Evolutionary conservation across 2,329 filamentous ascomycete genomes (phyloP), one percentile per base, ranked within the genome.

Genomic region (Drechslerella stenobrocha): DNA sequence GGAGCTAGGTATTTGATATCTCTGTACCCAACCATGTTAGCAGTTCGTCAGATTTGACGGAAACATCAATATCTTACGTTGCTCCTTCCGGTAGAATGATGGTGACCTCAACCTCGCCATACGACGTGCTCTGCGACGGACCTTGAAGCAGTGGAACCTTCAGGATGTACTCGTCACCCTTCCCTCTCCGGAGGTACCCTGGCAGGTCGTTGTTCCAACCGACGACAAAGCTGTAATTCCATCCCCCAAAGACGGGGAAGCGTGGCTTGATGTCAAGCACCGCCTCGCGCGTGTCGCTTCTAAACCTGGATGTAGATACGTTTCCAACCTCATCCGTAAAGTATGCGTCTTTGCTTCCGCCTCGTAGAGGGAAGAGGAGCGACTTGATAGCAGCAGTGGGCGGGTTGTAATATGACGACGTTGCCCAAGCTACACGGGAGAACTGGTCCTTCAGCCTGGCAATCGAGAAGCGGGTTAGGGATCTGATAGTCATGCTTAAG

Each of bases 311-410:
- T 0, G 93, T 98, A 24, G 91, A 95, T 26, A 98, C 90, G 75
- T 98, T 98, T 72, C 93, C 93, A 74, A 98, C 95, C 73, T 90
- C 88, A 76, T 98, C 93, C 51, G 87, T 91, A 77, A 93, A 98
- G 81, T 98, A 98, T 3, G 92, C 84, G 74, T 96, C 89, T 56
- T 85, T 82, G 70, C 88, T 90, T 70, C 92, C 90, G 13, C 86
- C 81, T 52, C 83, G 84, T 52, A 98, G 83, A 11, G 90, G 88
- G 73, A 96, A 86, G 71, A 83, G 85, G 67, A 98, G 78, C 75
- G 90, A 87, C 76, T 87, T 91, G 70, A 97, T 81, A 1, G 93
- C 91, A 26, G 84, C 84, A 5, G 84, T 87, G 9, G 84, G 80
- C n/a, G 87, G 84, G 77, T 87, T 88, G 79, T 88, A 88, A 79